These are phyloP conservation scores for Viridothelium virens DNA, from an alignment of 495 filamentous ascomycete species.

Conservation along the genomic window DNA sequence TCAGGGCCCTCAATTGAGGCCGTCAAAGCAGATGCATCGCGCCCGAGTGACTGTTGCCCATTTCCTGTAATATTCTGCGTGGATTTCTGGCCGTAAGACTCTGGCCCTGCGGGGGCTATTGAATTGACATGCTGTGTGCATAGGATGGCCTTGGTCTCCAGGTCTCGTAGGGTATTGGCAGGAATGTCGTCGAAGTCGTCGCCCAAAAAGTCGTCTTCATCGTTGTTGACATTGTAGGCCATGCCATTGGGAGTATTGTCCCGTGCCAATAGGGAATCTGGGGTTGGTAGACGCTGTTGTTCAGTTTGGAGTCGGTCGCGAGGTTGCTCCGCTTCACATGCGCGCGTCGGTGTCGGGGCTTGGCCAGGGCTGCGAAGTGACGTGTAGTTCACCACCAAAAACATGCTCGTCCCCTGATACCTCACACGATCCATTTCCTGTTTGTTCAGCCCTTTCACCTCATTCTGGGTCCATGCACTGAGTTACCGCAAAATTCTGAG, in stretches of 20 bases:
- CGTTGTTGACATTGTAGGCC: conserved; percentile 42
- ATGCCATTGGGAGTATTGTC: conserved; percentile 37
- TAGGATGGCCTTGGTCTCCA: conserved; percentile 30
- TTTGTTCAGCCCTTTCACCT: background rate
- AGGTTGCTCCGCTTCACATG: background rate
- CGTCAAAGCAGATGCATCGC: background rate
- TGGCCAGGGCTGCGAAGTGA: conserved; percentile 11
- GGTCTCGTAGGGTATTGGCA: conserved; percentile 32
- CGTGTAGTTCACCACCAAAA: conserved; percentile 11
- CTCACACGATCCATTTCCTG: background rate
- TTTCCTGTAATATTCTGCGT: background rate
- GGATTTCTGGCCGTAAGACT: background rate
- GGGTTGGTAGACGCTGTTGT: background rate
- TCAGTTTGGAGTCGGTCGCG: background rate
- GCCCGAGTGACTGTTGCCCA: background rate
- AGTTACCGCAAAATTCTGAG: background rate
- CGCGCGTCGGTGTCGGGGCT: background rate
- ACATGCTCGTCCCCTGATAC: background rate
- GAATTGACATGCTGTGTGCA: conserved; percentile 27
- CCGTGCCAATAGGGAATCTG: background rate
- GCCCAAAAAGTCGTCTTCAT: conserved; percentile 59
- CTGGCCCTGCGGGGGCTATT: background rate
- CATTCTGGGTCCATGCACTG: background rate
- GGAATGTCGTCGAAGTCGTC: conserved; percentile 40
- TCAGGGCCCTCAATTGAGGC: conserved; percentile 15